Conservation (phyloP, 2,329 filamentous ascomycete genomes). For the Juglanconis sp. region DNA sequence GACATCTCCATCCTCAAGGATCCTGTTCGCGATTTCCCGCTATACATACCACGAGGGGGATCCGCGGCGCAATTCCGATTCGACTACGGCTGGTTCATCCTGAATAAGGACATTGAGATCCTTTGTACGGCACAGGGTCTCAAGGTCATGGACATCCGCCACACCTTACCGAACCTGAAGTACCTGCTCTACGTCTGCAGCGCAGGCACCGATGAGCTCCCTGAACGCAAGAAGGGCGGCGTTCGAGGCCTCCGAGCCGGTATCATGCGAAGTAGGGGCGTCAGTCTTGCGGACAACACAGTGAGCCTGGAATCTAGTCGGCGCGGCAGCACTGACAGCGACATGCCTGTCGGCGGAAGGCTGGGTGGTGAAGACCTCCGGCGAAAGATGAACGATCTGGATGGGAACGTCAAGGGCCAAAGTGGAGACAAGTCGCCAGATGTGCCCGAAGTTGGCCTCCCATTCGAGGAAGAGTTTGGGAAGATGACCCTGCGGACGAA, state of each 20-base stretch:
- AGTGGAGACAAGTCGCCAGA: constrained; percentile 10
- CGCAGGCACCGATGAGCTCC: constrained; percentile 65
- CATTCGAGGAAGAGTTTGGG: constrained; percentile 44
- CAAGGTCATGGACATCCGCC: constrained; percentile 81
- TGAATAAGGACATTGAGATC: constrained; percentile 90
- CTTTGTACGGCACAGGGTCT: constrained; percentile 65
- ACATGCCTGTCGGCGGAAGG: constrained; percentile 20
- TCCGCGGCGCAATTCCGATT: constrained; percentile 81
- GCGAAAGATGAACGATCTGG: constrained; percentile 30
- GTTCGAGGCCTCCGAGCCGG: constrained; percentile 57
- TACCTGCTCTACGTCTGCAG: constrained; percentile 88
- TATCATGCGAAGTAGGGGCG: constrained; percentile 36
- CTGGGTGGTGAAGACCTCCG: constrained; percentile 36
- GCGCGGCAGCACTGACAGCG: constrained; percentile 43
- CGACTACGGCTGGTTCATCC: constrained; percentile 92
- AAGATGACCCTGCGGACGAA: constrained; percentile 55
- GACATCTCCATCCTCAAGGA: constrained; percentile 60
- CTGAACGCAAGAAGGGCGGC: constrained; percentile 59
- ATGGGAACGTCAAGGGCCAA: constrained; percentile 1
- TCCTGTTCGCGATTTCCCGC: constrained; percentile 71
- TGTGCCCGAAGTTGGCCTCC: constrained; percentile 30
- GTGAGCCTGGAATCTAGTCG: constrained; percentile 39
- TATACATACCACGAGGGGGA: constrained; percentile 63
- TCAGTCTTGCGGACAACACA: constrained; percentile 33
- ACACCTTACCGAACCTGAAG: constrained; percentile 90